Evolutionary conservation across 225 moss, liverwort and hornwort species (phyloP).

Genomic region (Pseudoscleropodium purum): DNA sequence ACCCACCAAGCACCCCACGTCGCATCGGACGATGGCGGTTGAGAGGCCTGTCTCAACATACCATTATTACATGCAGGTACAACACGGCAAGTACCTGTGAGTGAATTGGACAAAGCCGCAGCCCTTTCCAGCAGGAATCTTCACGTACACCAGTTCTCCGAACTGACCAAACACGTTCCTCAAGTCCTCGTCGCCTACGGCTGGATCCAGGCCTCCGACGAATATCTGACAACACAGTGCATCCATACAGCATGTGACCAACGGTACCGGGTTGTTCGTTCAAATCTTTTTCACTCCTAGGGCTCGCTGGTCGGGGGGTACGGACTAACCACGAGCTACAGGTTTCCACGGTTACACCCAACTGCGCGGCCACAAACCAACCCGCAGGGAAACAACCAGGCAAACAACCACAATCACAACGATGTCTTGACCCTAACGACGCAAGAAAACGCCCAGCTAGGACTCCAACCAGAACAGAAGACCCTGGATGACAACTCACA

Average conservation of each 20-base stretch:
- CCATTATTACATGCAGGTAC: neutral
- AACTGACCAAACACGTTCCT: conserved; percentile 91
- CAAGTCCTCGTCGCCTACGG: conserved; percentile 89
- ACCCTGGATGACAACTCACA: conserved; percentile 33
- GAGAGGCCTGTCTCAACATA: neutral
- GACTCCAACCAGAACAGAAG: neutral
- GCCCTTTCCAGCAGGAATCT: conserved; percentile 95
- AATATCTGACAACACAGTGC: conserved; percentile 60
- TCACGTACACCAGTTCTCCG: conserved; percentile 96
- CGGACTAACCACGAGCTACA: neutral
- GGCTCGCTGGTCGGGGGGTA: neutral
- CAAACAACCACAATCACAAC: neutral
- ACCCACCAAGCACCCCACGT: neutral
- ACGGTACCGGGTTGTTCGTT: neutral
- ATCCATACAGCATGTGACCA: neutral
- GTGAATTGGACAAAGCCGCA: conserved; percentile 99
- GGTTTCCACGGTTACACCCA: neutral
- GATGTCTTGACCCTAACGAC: neutral
- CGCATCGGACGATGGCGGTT: neutral
- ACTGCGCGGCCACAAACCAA: neutral
- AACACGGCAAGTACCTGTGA: conserved; percentile 49
- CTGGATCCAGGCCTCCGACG: conserved; percentile 94
- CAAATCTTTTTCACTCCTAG: neutral
- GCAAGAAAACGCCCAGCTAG: neutral
- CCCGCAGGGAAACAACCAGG: neutral